These are phyloP conservation scores for Xylaria polymorpha DNA, from an alignment of 2,329 filamentous ascomycete genomes.

Conservation along the genomic window DNA sequence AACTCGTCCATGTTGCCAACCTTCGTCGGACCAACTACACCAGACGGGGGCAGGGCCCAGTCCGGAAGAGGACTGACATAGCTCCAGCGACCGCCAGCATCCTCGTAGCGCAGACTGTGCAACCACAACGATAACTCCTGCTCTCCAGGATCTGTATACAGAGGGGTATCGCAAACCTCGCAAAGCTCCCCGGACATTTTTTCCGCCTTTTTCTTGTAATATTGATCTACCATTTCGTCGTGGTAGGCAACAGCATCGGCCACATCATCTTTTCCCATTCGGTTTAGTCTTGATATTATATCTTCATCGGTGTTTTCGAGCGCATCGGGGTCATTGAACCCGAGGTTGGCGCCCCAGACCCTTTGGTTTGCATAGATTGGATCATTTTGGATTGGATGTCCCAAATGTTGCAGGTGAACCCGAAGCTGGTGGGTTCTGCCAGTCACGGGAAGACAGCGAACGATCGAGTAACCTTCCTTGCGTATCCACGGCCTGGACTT, in stretches of 20 bases:
- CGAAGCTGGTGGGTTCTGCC: conserved; percentile 95
- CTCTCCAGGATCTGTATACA: conserved; percentile 91
- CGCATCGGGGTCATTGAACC: conserved; percentile 72
- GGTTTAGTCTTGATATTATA: conserved; percentile 83
- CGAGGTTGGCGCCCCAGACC: conserved; percentile 88
- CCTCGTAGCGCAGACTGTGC: conserved; percentile 91
- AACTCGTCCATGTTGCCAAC: conserved; percentile 71
- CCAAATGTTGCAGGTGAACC: conserved; percentile 93
- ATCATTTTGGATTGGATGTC: conserved; percentile 95
- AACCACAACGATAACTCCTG: conserved; percentile 95
- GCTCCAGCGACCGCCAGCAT: conserved; percentile 83
- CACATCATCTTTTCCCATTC: conserved; percentile 94
- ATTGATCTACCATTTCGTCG: conserved; percentile 90
- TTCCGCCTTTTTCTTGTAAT: conserved; percentile 91
- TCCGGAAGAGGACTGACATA: conserved; percentile 85
- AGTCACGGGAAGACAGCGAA: conserved; percentile 92
- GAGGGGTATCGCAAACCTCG: conserved; percentile 81
- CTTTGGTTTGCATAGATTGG: conserved; percentile 96
- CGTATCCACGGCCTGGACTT: conserved; percentile 57
- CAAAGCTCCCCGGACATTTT: conserved; percentile 90
- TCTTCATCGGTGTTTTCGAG: conserved; percentile 83
- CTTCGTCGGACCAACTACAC: conserved; percentile 76
- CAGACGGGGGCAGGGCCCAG: conserved; percentile 87
- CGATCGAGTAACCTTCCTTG: conserved; percentile 90
- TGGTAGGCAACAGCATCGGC: conserved; percentile 93